Percentiles rank a stretch among this genome's conserved stretches.
Evolutionary conservation across 139 green algal species (phyloP).

Genomic region (Tetraselmis chui): DNA sequence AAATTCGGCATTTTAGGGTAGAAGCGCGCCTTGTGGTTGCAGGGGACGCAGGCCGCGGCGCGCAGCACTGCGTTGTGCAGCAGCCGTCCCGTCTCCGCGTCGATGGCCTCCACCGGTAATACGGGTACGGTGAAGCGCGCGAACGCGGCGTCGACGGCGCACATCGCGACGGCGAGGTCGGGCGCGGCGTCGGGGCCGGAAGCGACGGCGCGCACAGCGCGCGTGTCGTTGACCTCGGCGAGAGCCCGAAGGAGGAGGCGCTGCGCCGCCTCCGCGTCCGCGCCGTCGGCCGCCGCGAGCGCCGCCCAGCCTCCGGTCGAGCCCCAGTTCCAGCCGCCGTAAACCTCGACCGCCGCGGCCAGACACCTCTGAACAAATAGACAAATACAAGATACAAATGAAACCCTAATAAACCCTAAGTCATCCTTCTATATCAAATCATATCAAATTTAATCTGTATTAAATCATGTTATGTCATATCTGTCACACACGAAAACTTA

Average conservation of each 20-base stretch:
- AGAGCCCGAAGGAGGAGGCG: not conserved
- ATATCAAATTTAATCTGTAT: too few relatives aligned
- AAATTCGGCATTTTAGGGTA: too few relatives aligned
- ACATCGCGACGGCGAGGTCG: not conserved
- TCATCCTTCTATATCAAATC: too few relatives aligned
- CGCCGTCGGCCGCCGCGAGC: not conserved
- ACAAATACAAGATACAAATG: too few relatives aligned
- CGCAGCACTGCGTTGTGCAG: not conserved
- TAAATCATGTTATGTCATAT: too few relatives aligned
- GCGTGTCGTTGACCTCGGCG: not conserved
- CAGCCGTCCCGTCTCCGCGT: not conserved
- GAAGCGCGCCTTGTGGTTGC: not conserved
- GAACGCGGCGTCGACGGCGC: not conserved
- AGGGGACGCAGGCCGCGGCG: not conserved
- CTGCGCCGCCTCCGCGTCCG: not conserved
- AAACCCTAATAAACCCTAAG: too few relatives aligned
- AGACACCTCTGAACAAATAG: not conserved
- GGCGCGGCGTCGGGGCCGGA: not conserved
- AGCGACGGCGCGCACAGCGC: not conserved
- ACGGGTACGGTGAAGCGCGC: not conserved
- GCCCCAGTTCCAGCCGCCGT: not conserved
- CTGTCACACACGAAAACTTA: too few relatives aligned
- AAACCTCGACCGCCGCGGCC: not conserved
- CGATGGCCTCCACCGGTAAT: not conserved
- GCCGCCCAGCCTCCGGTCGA: not conserved